These are phyloP conservation scores for Cystofilobasidium macerans DNA, from an alignment of 768 basidiomycete species.

Conservation along the genomic window DNA sequence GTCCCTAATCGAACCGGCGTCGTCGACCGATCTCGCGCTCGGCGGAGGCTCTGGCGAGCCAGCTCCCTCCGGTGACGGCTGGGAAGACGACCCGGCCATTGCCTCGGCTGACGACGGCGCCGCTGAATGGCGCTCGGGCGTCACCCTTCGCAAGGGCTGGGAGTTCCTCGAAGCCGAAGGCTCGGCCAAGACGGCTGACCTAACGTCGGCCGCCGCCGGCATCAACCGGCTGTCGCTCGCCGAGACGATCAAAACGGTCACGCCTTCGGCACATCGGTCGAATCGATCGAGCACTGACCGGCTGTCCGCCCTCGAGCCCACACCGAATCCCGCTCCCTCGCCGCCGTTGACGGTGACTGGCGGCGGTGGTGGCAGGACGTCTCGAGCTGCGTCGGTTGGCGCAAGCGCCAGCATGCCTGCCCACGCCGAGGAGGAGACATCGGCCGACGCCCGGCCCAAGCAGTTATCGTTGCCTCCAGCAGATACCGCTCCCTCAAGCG, in stretches of 20 bases:
- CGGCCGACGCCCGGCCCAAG: no score
- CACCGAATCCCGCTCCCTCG: neutral
- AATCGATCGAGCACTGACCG: neutral
- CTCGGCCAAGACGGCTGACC: neutral
- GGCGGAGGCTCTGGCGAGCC: neutral
- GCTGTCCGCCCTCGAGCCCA: no score
- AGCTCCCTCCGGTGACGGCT: neutral
- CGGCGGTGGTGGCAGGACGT: neutral
- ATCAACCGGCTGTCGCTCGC: conserved; percentile 15
- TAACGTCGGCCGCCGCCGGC: neutral
- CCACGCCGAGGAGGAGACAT: neutral
- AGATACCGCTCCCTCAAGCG: no score
- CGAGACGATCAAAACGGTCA: conserved; percentile 19
- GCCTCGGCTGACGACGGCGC: neutral
- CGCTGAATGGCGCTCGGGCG: neutral
- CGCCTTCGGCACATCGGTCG: neutral
- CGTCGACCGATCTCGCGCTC: neutral
- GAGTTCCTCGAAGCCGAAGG: neutral
- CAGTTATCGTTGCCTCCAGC: no score
- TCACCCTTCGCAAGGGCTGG: neutral
- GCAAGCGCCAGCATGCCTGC: neutral
- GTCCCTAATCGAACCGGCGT: neutral
- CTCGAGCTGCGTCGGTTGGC: neutral
- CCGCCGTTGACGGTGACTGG: neutral
- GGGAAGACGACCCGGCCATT: neutral